phyloP scores from a whole-genome alignment of 306 rosid genomes.

The Pyrus pyrifolia region DNA sequence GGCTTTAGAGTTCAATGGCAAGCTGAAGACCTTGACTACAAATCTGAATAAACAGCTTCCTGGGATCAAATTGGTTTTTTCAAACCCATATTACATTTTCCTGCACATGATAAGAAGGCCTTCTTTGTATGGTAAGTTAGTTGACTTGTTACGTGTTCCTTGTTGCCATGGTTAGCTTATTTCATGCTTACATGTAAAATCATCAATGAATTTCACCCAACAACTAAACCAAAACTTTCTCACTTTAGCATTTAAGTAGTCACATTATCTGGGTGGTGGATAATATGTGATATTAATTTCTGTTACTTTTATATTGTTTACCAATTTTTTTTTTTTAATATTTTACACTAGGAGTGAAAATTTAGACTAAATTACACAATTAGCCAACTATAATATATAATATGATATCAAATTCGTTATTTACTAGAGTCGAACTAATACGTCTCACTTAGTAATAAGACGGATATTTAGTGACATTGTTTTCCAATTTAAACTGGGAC shows the following conservation, averaged over 20 bases:
- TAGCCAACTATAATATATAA: too few relatives aligned
- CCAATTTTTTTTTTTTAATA: too few relatives aligned
- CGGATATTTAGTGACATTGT: too few relatives aligned
- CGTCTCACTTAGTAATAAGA: too few relatives aligned
- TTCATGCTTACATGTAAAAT: too few relatives aligned
- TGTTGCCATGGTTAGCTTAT: neutral
- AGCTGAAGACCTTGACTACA: slow-evolving; percentile 36
- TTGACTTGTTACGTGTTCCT: neutral
- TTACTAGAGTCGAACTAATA: too few relatives aligned
- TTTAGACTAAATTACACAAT: too few relatives aligned
- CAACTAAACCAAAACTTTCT: neutral
- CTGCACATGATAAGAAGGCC: slow-evolving; percentile 46
- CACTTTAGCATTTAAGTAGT: neutral
- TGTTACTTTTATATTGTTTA: neutral
- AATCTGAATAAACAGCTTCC: slow-evolving; percentile 53
- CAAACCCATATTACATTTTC: slow-evolving; percentile 56
- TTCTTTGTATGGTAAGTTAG: slow-evolving; percentile 45
- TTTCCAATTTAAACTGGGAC: neutral
- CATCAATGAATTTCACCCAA: neutral
- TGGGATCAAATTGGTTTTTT: slow-evolving; percentile 53
- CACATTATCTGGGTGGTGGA: neutral
- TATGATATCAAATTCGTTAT: too few relatives aligned
- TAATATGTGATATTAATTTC: neutral
- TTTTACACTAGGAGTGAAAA: too few relatives aligned
- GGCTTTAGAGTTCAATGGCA: slow-evolving; percentile 66